Base-by-base conservation (phyloP, 345 rosid genomes). In the Brassica cretica region DNA sequence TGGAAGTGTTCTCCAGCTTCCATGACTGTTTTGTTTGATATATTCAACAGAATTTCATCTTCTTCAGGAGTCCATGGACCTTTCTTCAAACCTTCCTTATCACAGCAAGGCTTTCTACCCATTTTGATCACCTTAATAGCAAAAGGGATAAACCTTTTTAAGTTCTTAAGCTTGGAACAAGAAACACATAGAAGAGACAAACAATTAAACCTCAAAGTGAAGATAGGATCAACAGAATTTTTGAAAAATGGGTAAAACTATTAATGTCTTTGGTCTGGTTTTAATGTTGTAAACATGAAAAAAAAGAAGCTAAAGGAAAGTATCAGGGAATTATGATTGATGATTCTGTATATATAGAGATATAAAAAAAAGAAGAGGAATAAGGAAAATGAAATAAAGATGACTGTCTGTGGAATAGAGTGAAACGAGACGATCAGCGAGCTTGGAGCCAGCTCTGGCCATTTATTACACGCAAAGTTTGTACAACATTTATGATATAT, bases 1-100 rank as follows among this genome's bases (percentile, higher is more conserved):
- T 25, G 98, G 97, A 46, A 94, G 96, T 75, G 94, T 86, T 79
- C 95, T 86, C 98, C 98, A 94, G 83, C 94, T 94, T 59, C 95
- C 97, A 85, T 92, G 97, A 81, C 93, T 90, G 80, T 92, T 87
- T 30, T 81, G 80, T 67, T 91, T 84, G 81, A 94, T 94, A 66
- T 84, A 86, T 16, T 89, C 83, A 30, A 90, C 19, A 94, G 94
- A 78, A 88, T 78, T 81, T 89, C 90, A 77, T 94, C 98, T 87
- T 94, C 98, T 74, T 92, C 96, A 64, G 97, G 86, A 11, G 92
- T 88, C 98, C 98, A 94, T 9, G 97, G 98, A 79, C 98, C 98
- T 86, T 91, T 94, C 87, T 92, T 94, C 74, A 94, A 82, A 49
- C 90, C 95, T 59, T 84, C 88, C 84, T 89, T 88, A 53, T 89